Evolutionary conservation across 2,329 filamentous ascomycete species (phyloP).

Genomic region (Lasiodiplodia sp.): DNA sequence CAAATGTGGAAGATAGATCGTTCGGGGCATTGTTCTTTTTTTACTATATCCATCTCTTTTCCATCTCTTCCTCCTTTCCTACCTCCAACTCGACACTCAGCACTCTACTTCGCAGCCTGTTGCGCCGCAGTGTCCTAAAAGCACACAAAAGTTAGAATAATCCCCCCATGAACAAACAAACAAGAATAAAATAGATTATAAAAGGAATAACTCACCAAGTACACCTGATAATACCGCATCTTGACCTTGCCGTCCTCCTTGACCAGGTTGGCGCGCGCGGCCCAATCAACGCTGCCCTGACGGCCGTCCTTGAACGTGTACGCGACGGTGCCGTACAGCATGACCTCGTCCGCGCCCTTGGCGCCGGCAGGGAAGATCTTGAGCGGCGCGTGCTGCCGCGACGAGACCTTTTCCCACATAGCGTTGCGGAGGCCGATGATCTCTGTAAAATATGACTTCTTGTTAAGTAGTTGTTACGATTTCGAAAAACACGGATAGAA

Average conservation of each 20-base stretch:
- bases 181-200: background rate
- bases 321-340: slow-evolving; percentile 62
- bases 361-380: slow-evolving; percentile 61
- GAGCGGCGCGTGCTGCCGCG: slow-evolving; percentile 53
- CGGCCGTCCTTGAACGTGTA: slow-evolving; percentile 62
- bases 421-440: slow-evolving; percentile 60
- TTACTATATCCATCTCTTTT: background rate
- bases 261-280: slow-evolving; percentile 60
- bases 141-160: background rate
- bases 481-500: background rate
- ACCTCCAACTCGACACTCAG: background rate
- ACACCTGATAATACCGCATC: slow-evolving; percentile 63
- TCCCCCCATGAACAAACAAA: background rate
- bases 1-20: background rate
- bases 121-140: slow-evolving; percentile 19
- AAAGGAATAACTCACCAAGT: slow-evolving; percentile 52
- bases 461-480: background rate
- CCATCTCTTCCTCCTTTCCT: background rate
- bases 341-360: slow-evolving; percentile 55
- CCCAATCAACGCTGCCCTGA: slow-evolving; percentile 59
- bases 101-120: slow-evolving; percentile 18
- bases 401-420: slow-evolving; percentile 62
- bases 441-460: slow-evolving; percentile 42
- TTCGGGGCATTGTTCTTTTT: background rate
- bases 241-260: slow-evolving; percentile 61